Base-by-base conservation (phyloP, 768 basidiomycete genomes). In the Tylopilus sp. region DNA sequence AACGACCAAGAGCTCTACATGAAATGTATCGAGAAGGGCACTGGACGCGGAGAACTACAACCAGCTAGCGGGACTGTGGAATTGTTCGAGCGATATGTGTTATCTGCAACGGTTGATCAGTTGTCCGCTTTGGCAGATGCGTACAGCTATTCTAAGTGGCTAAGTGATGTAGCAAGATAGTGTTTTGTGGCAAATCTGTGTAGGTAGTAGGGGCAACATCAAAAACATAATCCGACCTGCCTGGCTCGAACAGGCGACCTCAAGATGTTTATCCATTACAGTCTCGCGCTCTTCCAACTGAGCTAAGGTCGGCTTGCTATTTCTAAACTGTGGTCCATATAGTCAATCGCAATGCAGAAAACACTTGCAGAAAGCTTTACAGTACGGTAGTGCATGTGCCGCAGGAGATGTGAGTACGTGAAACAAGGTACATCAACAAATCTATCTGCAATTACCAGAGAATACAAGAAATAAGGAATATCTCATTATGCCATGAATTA, bases 191-290 rank as follows among this genome's bases (percentile, higher is more conserved):
- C 12, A 10, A 31, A 31, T 31, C 8, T 13, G 15, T 12, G 30
- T 10, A 31, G 28, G 28, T 6, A 28, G 10, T 6, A 10, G 9
- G 8, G 5, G 9, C 30, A 8, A n/a, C 2, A 8, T 4, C 35
- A n/a, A 51, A 51, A 51, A 28, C 2, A 21, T 0, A 40, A 41
- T 79, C 76, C 76, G 72, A 76, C 70, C 73, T 78, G 75, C 77
- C 79, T 79, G 79, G 78, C 59, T 80, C 78, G 78, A 80, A 79
- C 79, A 78, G 79, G 76, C 75, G 77, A 79, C 78, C 67, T 74
- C 72, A 73, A 78, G 77, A 79, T 79, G 44, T 28, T 21, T 59
- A 55, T 47, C 60, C 60, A 35, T 72, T 75, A 74, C 70, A 72
- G 73, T 74, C 75, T 71, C 66, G 73, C 71, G 73, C 74, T 75